Conservation (phyloP, 805 yeast species). For the Yarrowia keelungensis region DNA sequence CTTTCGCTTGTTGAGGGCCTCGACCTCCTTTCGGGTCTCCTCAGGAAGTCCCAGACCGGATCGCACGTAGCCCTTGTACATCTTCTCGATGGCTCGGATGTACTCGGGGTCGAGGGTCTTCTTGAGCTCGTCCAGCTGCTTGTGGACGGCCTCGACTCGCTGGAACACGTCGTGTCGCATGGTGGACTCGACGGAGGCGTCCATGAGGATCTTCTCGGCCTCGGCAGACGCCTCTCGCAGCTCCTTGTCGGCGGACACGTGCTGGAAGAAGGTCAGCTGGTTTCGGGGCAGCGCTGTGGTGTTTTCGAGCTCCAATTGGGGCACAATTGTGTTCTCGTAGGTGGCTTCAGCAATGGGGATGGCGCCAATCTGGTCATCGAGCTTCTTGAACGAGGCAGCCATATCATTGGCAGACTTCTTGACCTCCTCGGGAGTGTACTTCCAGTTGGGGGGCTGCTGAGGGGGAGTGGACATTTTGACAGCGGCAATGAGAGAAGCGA, state of each 20-base stretch:
- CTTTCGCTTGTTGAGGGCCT: constrained; percentile 64
- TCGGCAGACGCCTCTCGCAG: constrained; percentile 73
- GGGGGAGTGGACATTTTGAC: constrained; percentile 35
- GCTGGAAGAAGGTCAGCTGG: constrained; percentile 71
- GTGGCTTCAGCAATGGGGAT: constrained; percentile 55
- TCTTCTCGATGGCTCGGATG: constrained; percentile 63
- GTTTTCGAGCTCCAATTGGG: constrained; percentile 62
- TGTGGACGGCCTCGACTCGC: constrained; percentile 62
- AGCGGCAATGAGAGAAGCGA: constrained; percentile 16
- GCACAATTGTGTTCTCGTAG: constrained; percentile 62
- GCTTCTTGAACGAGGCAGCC: constrained; percentile 44
- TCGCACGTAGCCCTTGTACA: constrained; percentile 63
- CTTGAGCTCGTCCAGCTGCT: constrained; percentile 42
- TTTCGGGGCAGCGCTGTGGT: constrained; percentile 55
- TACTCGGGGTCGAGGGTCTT: constrained; percentile 59
- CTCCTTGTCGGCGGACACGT: constrained; percentile 69
- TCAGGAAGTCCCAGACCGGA: constrained; percentile 70
- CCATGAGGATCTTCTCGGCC: constrained; percentile 64
- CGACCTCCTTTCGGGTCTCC: constrained; percentile 63
- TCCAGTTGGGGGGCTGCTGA: constrained; percentile 38
- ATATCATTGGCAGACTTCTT: constrained; percentile 11
- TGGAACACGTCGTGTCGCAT: constrained; percentile 71
- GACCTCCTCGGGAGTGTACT: constrained; percentile 34
- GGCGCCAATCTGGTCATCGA: constrained; percentile 63
- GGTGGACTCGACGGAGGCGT: constrained; percentile 67